These are phyloP conservation scores for Zygoascus meyerae DNA, from an alignment of 1,139 yeast genomes.

Conservation along the genomic window DNA sequence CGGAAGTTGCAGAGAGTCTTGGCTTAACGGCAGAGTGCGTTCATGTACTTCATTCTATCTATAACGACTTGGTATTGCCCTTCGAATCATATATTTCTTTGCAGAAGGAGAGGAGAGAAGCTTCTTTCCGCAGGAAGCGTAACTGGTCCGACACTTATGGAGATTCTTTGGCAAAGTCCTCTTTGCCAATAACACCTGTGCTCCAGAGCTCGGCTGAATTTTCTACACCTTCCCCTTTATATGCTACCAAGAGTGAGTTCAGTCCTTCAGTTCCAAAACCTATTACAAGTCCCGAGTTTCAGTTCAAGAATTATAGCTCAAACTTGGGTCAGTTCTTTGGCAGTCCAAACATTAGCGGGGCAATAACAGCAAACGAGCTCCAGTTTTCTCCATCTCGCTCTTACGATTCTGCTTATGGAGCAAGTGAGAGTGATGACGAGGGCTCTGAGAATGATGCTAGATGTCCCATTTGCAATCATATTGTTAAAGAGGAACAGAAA, in stretches of 20 bases:
- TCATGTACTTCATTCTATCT: neutral
- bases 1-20: constrained; percentile 1
- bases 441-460: constrained; percentile 3
- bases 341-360: neutral
- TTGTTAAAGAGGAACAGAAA: constrained; percentile 3
- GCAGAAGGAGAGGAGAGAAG: neutral
- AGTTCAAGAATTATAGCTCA: neutral
- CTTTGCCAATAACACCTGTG: no score
- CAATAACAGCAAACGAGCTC: neutral
- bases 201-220: no score
- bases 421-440: constrained; percentile 4
- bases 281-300: neutral
- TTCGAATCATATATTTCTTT: constrained; percentile 3
- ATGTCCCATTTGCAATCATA: constrained; percentile 2
- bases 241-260: no score
- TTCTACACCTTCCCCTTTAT: no score
- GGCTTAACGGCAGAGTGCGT: neutral
- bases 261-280: neutral
- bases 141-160: no score
- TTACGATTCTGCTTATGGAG: constrained; percentile 5
- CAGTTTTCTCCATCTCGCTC: neutral
- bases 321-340: neutral
- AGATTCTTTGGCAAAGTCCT: no score
- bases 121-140: no score
- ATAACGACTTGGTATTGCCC: constrained; percentile 2